Conservation (phyloP, 2,329 filamentous ascomycete genomes). For the Epichloe scottii region DNA sequence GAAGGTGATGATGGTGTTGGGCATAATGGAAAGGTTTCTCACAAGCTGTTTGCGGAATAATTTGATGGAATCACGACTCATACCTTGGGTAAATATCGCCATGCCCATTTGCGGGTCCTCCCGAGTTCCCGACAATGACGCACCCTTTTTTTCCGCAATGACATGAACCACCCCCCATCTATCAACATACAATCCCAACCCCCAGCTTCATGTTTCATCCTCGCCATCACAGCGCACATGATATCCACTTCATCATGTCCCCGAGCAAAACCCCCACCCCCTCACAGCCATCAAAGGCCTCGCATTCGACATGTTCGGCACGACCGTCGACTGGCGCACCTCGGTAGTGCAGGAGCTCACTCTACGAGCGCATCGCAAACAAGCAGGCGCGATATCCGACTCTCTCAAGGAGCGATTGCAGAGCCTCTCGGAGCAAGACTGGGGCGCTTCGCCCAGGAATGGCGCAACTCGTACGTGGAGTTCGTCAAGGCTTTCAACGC, state of each 20-base stretch:
- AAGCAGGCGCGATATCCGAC: conserved; percentile 34
- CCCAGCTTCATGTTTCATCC: too few species aligned
- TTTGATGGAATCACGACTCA: too few species aligned
- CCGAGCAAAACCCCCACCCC: conserved; percentile 9
- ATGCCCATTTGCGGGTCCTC: too few species aligned
- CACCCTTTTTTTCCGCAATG: too few species aligned
- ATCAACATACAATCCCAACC: too few species aligned
- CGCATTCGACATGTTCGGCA: conserved; percentile 69
- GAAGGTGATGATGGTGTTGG: too few species aligned
- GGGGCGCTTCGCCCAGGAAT: conserved; percentile 56
- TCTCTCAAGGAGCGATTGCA: conserved; percentile 34
- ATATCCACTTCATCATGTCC: neutral
- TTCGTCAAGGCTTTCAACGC: conserved; percentile 47
- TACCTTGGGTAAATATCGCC: too few species aligned
- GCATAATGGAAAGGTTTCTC: too few species aligned
- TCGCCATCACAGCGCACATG: too few species aligned
- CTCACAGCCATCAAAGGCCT: conserved; percentile 40
- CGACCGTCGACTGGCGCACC: conserved; percentile 66
- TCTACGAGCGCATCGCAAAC: conserved; percentile 34
- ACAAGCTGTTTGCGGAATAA: too few species aligned
- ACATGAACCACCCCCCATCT: too few species aligned
- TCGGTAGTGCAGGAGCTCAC: conserved; percentile 50
- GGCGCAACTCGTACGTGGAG: conserved; percentile 49
- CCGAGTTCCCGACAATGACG: too few species aligned
- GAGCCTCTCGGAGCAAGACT: conserved; percentile 42